phyloP scores from a whole-genome alignment of 2,329 filamentous ascomycete genomes.

The Chaetothyriales sp. region DNA sequence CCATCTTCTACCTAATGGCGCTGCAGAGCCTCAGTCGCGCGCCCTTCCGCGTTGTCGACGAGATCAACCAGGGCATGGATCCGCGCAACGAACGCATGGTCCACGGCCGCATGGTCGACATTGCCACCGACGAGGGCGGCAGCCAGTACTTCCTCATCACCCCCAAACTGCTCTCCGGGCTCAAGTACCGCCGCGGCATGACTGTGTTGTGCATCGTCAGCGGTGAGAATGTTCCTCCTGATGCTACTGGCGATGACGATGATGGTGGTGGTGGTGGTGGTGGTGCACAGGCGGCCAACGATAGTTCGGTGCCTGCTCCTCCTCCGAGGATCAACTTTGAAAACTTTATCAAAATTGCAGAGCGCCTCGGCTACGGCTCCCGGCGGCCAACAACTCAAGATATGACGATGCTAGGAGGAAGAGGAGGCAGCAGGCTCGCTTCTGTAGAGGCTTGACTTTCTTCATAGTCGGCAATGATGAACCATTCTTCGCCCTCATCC shows the following conservation, averaged over 20 bases:
- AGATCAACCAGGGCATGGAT: slow-evolving; percentile 99
- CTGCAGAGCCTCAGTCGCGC: slow-evolving; percentile 85
- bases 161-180: slow-evolving; percentile 74
- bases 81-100: slow-evolving; percentile 97
- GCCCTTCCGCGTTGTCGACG: slow-evolving; percentile 94
- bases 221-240: slow-evolving; percentile 48
- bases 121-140: slow-evolving; percentile 68
- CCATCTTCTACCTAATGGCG: slow-evolving; percentile 98
- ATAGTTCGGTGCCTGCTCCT: too few relatives aligned
- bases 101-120: slow-evolving; percentile 94
- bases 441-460: too few relatives aligned
- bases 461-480: too few relatives aligned
- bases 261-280: slow-evolving; percentile 22
- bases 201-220: slow-evolving; percentile 85
- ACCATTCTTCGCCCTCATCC: too few relatives aligned
- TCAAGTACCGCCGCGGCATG: slow-evolving; percentile 84
- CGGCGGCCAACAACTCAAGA: not conserved
- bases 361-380: slow-evolving; percentile 17
- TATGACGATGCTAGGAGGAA: too few relatives aligned
- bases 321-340: slow-evolving; percentile 25
- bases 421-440: too few relatives aligned
- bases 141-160: slow-evolving; percentile 92
- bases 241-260: slow-evolving; percentile 8
- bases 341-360: slow-evolving; percentile 24
- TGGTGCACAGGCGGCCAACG: too few relatives aligned